Conservation (phyloP, 2,329 filamentous ascomycete genomes). For the Hypoxylon sp. region DNA sequence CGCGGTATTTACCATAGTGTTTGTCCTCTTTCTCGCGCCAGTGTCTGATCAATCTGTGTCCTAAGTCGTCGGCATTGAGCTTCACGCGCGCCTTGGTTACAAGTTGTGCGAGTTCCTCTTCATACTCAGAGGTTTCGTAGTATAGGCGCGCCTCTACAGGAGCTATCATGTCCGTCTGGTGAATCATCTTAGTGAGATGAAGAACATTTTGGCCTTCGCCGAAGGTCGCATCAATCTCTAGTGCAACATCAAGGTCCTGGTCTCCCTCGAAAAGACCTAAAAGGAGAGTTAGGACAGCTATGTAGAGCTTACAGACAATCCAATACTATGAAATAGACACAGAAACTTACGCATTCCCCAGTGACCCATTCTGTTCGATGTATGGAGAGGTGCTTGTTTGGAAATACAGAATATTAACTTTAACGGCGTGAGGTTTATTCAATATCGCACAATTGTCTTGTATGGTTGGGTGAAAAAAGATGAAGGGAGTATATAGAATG, state of each 20-base stretch:
- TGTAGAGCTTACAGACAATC: neutral
- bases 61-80: conserved; percentile 16
- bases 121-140: neutral
- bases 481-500: neutral
- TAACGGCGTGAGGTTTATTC: neutral
- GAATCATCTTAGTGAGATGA: neutral
- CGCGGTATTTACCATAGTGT: conserved; percentile 35
- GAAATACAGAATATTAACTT: neutral
- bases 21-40: conserved; percentile 21
- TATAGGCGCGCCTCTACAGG: neutral
- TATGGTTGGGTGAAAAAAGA: neutral
- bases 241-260: conserved; percentile 13
- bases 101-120: neutral
- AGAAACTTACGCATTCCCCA: conserved; percentile 28
- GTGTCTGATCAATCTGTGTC: conserved; percentile 1
- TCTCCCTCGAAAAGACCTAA: conserved; percentile 28
- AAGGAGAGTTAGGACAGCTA: neutral
- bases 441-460: neutral
- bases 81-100: neutral
- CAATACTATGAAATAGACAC: neutral
- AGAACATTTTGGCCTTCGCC: neutral
- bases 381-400: neutral
- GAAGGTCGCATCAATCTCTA: conserved; percentile 2
- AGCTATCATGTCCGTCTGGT: conserved; percentile 11
- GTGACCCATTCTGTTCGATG: conserved; percentile 18